Percentiles rank a stretch among this genome's conserved stretches.
Evolutionary conservation across 371 early-diverging fungal genomes (phyloP).

Genomic region (Lichtheimia corymbifera): DNA sequence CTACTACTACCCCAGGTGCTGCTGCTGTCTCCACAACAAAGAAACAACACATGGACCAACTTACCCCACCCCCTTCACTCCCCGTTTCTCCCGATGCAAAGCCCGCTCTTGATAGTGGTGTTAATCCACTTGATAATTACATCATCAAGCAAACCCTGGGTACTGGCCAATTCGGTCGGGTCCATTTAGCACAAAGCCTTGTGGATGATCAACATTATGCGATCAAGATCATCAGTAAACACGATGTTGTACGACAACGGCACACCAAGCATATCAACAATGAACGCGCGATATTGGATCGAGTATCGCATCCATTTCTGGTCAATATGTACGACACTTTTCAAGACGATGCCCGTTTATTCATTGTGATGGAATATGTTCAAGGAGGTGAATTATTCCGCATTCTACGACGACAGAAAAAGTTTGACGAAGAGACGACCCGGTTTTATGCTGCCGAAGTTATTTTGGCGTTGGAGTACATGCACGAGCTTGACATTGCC

Average conservation of each 20-base stretch:
- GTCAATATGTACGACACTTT: conserved; percentile 92
- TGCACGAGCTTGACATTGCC: conserved; percentile 93
- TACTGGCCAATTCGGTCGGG: conserved; percentile 71
- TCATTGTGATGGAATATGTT: conserved; percentile 95
- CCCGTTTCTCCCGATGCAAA: conserved; percentile 20
- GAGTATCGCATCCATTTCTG: conserved; percentile 87
- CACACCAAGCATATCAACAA: conserved; percentile 92
- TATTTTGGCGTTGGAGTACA: conserved; percentile 84
- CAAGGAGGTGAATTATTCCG: conserved; percentile 95
- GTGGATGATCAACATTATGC: conserved; percentile 67
- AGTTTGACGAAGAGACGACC: conserved; percentile 87
- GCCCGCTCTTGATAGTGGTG: conserved; percentile 6
- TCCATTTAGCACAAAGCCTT: conserved; percentile 61
- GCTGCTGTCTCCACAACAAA: not conserved
- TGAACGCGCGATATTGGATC: conserved; percentile 83
- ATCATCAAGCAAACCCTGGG: conserved; percentile 61
- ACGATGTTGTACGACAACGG: conserved; percentile 91
- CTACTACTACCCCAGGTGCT: not conserved
- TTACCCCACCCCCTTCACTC: conserved; percentile 6
- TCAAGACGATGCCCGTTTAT: conserved; percentile 87
- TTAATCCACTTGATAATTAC: conserved; percentile 30
- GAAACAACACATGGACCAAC: not conserved
- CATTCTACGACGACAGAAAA: conserved; percentile 68
- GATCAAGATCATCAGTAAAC: conserved; percentile 90
- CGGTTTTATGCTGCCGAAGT: conserved; percentile 82